Base-by-base conservation (phyloP, 1,284 basidiomycete genomes). In the Ustilago hordei region DNA sequence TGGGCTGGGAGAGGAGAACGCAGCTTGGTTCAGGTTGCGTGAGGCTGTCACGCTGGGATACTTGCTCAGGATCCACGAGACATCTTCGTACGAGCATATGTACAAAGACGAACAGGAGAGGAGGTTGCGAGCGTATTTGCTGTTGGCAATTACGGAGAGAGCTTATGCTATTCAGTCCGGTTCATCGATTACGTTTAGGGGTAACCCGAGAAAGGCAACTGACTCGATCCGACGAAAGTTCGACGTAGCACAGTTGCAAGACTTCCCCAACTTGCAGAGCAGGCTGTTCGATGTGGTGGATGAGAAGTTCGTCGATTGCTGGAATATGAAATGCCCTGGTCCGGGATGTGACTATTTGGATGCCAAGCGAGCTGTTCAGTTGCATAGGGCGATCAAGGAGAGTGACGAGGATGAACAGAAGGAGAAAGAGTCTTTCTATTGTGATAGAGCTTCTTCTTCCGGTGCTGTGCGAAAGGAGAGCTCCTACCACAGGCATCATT, bases 111-210 rank as follows among this genome's bases (percentile, higher is more conserved):
- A 85, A 52, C 78, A 78, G 55, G 83, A 84, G 56, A 67, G 83
- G 4, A 52, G 83, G 8, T 57, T 84, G 6, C 74, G 83, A 15
- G 76, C 79, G 0, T 84, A 84, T 50, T 82, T 83, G 60, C 62
- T 84, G 34, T 74, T 84, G 8, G 82, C 80, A 43, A 84, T 84
- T 60, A 84, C 83, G 2, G 83, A 84, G 58, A 60, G 82, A 3
- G 81, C 81, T 12, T 82, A 79, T 35, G 79, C 81, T 8, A 79
- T 82, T 45, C 81, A 82, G 61, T 68, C 73, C 8, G 78, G 78
- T 13, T 74, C 70, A 4, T 71, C 77, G 15, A 71, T 82, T 41
- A 81, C 78, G 5, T 74, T 82, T 63, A 57, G 77, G 2, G 81
- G 81, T 64, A 79, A 82, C 31, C 81, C 81, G 19, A 55, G 75